Conservation (phyloP, 1,284 basidiomycete genomes). For the Ustilago cynodontis region DNA sequence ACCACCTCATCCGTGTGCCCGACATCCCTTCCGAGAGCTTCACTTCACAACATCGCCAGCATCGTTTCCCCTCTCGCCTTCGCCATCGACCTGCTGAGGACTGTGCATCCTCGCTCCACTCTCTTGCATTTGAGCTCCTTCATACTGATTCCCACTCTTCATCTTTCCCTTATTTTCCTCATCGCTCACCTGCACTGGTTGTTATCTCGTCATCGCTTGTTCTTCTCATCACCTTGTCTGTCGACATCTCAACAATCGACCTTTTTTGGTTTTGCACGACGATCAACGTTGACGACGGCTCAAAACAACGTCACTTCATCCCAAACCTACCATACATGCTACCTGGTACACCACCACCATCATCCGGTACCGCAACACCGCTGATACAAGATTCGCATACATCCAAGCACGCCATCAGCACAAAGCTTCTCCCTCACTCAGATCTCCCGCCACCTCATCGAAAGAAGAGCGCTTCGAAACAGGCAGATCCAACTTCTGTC, state of each 20-base stretch:
- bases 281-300: neutral
- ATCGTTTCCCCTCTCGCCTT: neutral
- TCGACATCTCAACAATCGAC: neutral
- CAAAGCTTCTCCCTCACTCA: neutral
- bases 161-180: neutral
- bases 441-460: neutral
- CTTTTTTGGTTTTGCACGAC: neutral
- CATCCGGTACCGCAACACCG: conserved; percentile 28
- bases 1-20: neutral
- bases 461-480: neutral
- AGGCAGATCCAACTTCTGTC: neutral
- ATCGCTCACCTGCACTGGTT: neutral
- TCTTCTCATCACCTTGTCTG: neutral
- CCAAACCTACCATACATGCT: conserved; percentile 3
- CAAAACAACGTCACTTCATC: neutral
- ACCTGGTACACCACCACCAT: conserved; percentile 36
- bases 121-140: neutral
- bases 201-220: neutral
- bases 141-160: neutral
- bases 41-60: neutral
- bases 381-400: conserved; percentile 21
- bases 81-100: too few relatives aligned
- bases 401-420: neutral
- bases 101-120: too few relatives aligned
- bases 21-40: neutral